Conservation (phyloP, 805 yeast species). For the Ascoidea asiatica region DNA sequence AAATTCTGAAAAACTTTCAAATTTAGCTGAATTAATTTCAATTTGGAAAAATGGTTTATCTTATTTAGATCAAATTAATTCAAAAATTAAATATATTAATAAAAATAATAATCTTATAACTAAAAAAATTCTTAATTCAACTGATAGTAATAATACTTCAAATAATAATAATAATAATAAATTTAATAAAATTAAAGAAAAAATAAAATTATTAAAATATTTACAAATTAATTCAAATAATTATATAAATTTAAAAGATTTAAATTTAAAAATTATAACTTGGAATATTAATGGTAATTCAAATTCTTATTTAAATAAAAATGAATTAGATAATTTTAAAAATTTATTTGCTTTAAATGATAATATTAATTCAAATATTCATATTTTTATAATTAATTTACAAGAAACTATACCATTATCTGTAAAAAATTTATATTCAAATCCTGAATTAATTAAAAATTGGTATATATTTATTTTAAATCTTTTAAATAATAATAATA, state of each 20-base stretch:
- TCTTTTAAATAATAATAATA: conserved; percentile 10
- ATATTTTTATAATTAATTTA: conserved; percentile 28
- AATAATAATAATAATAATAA: too few species aligned
- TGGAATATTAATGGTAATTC: conserved; percentile 27
- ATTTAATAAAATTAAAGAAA: conserved; percentile 6
- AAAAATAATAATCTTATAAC: too few species aligned
- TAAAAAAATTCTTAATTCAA: too few species aligned
- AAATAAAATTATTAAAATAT: conserved; percentile 8
- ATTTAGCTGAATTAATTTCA: neutral
- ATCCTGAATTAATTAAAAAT: conserved; percentile 18
- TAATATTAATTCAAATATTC: conserved; percentile 11
- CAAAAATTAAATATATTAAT: too few species aligned
- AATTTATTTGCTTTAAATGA: conserved; percentile 11
- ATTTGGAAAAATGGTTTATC: neutral
- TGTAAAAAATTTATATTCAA: conserved; percentile 23
- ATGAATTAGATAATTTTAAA: conserved; percentile 8
- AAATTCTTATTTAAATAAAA: conserved; percentile 5
- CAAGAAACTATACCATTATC: conserved; percentile 39
- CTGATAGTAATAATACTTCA: too few species aligned
- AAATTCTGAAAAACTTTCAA: too few species aligned
- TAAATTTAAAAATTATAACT: conserved; percentile 18
- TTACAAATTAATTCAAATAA: conserved; percentile 5
- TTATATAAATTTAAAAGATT: conserved; percentile 6
- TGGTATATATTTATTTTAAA: conserved; percentile 19
- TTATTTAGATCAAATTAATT: neutral